Evolutionary conservation across 139 green algal genomes (phyloP).

Genomic region (Auxenochlorella pyrenoidosa): DNA sequence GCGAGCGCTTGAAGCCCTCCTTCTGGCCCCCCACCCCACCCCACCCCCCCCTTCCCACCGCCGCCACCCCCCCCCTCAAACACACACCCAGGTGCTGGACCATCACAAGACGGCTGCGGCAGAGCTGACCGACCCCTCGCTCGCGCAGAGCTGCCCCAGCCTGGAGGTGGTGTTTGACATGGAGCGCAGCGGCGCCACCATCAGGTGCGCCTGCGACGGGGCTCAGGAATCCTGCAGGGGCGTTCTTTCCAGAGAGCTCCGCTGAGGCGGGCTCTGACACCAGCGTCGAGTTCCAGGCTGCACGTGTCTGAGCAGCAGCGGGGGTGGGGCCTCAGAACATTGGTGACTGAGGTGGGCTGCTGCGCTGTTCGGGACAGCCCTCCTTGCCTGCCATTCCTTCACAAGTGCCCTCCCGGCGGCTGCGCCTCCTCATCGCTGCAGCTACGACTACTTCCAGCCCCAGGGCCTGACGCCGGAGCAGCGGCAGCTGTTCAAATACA

Average conservation of each 20-base stretch:
- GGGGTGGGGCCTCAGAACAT: too few relatives aligned
- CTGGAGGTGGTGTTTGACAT: slow-evolving; percentile 68
- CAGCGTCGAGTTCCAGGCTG: too few relatives aligned
- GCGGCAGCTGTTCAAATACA: slow-evolving; percentile 52
- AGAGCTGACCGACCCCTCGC: slow-evolving; percentile 32
- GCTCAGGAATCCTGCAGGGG: not conserved
- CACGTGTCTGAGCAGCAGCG: too few relatives aligned
- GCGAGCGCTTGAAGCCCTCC: too few relatives aligned
- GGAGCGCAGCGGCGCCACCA: slow-evolving; percentile 63
- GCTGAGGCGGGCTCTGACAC: too few relatives aligned
- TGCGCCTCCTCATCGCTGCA: not conserved
- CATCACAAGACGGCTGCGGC: slow-evolving; percentile 77
- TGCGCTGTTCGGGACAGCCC: too few relatives aligned
- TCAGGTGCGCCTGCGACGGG: slow-evolving; percentile 23
- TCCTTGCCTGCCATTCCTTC: too few relatives aligned
- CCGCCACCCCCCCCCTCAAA: too few relatives aligned
- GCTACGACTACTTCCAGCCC: slow-evolving; percentile 67
- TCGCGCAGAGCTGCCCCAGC: slow-evolving; percentile 16
- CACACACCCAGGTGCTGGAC: slow-evolving; percentile 65
- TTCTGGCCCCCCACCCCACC: too few relatives aligned
- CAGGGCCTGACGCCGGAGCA: slow-evolving; percentile 17
- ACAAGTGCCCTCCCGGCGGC: too few relatives aligned
- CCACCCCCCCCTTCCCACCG: not conserved
- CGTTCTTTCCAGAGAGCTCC: too few relatives aligned
- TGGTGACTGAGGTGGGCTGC: too few relatives aligned